Percentiles rank a stretch among this genome's conserved stretches.
Conservation (phyloP, 2,329 filamentous ascomycete species). For the Colletotrichum incanum region DNA sequence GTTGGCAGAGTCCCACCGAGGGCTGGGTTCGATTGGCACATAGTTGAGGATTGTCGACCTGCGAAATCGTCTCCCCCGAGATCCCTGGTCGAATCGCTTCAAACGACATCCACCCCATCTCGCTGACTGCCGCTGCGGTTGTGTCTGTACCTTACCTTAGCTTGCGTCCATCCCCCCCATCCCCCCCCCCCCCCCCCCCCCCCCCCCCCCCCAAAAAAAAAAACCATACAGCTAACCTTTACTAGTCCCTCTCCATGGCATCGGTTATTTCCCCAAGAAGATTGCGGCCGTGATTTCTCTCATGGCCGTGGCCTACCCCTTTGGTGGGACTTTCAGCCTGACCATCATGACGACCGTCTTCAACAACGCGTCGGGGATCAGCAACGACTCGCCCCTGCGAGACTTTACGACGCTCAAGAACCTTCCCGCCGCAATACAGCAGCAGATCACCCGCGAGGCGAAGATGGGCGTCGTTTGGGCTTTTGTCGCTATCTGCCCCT, state of each 20-base stretch:
- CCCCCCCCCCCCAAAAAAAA: no score
- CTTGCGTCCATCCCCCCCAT: background rate
- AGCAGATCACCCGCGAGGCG: conserved; percentile 58
- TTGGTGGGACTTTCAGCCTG: conserved; percentile 76
- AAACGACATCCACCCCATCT: background rate
- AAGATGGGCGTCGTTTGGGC: conserved; percentile 76
- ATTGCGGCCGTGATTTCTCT: conserved; percentile 74
- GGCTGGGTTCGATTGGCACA: background rate
- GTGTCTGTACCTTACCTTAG: conserved; percentile 17
- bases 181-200: no score
- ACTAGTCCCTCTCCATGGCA: conserved; percentile 71
- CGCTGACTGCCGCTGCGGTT: conserved; percentile 8
- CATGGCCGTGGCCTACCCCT: conserved; percentile 71
- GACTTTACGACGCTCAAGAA: conserved; percentile 55
- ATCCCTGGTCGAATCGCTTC: background rate
- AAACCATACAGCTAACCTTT: background rate
- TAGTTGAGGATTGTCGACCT: background rate
- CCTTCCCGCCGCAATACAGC: conserved; percentile 54
- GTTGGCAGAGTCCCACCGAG: background rate
- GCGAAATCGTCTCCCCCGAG: background rate
- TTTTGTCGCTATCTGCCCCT: conserved; percentile 73
- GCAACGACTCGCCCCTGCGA: conserved; percentile 46
- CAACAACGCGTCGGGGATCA: conserved; percentile 66
- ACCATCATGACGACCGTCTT: conserved; percentile 80
- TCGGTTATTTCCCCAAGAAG: conserved; percentile 72